phyloP scores from a whole-genome alignment of 1,284 basidiomycete genomes.

The Irpex sp. region DNA sequence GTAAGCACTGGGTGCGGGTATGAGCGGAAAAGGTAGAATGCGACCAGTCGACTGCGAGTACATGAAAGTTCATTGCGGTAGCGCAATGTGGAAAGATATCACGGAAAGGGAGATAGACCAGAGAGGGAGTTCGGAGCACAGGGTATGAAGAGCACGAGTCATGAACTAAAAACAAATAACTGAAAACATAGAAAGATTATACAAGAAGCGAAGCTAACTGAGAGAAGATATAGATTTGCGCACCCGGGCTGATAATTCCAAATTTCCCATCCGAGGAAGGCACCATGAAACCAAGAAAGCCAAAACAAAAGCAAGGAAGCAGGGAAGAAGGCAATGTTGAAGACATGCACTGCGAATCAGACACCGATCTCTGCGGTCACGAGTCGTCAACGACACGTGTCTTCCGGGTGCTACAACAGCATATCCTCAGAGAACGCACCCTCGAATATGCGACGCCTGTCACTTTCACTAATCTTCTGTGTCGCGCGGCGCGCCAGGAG shows the following conservation, averaged over 20 bases:
- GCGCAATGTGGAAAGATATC: neutral
- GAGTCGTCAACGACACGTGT: neutral
- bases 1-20: too few relatives aligned
- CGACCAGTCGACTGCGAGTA: neutral
- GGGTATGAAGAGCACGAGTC: neutral
- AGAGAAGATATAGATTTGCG: neutral
- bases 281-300: constrained; percentile 1
- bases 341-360: neutral
- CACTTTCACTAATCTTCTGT: constrained; percentile 67
- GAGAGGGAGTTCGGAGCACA: neutral
- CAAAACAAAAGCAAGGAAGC: neutral
- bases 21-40: neutral
- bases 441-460: constrained; percentile 65
- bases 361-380: neutral
- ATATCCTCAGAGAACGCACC: constrained; percentile 40
- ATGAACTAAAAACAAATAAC: constrained; percentile 8
- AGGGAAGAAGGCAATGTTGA: neutral
- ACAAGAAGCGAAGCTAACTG: constrained; percentile 4
- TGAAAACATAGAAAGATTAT: constrained; percentile 4
- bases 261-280: neutral
- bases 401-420: neutral
- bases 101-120: too few relatives aligned
- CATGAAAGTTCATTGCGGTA: neutral
- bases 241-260: neutral
- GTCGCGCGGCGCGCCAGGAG: constrained; percentile 79